Base-by-base conservation (phyloP, 2,329 filamentous ascomycete genomes). In the Dactylellina leptospora region DNA sequence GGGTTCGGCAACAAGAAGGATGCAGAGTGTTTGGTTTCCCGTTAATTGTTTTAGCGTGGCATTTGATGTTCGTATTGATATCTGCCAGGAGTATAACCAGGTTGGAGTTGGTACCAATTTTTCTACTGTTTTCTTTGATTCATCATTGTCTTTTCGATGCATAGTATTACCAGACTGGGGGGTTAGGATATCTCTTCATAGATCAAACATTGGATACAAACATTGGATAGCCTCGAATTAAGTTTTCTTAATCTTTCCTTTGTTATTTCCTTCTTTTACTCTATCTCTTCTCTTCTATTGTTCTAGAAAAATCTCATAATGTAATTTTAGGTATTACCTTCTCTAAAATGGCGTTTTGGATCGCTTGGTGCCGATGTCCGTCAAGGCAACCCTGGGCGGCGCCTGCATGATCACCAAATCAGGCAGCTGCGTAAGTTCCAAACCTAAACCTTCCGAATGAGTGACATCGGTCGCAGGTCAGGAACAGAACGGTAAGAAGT, bases 391-490 rank as follows among this genome's bases (percentile, higher is more conserved):
- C 23, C 25, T 18, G 25, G 30, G 20, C 16, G 27, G 38, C 45
- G n/a, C n/a, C n/a, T 60, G 33, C 47, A n/a, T 27, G 48, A 47
- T 50, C 20, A 48, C 58, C 58, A 44, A 58, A 71, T 63, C 58
- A 58, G 58, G 66, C 58, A 71, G 64, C 48, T 51, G 30, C 36
- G n/a, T n/a, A n/a, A 9, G n/a, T 16, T 30, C 20, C 30, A 27
- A 50, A 56, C 33, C 45, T 3, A n/a, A 69, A 56, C 66, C 66
- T 71, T 63, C 66, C 66, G 40, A 50, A 69, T 55, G 38, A 20
- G 16, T 55, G n/a, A n/a, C n/a, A n/a, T 42, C 44, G 23, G 20
- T n/a, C 9, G 20, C 18, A 28, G 27, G 5, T 51, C 27, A 53
- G 47, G 58, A 54, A 28, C 58, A 45, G 44, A 28, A 30, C n/a